Evolutionary conservation across 1,284 basidiomycete species (phyloP).

Genomic region (Ganoderma boninense): DNA sequence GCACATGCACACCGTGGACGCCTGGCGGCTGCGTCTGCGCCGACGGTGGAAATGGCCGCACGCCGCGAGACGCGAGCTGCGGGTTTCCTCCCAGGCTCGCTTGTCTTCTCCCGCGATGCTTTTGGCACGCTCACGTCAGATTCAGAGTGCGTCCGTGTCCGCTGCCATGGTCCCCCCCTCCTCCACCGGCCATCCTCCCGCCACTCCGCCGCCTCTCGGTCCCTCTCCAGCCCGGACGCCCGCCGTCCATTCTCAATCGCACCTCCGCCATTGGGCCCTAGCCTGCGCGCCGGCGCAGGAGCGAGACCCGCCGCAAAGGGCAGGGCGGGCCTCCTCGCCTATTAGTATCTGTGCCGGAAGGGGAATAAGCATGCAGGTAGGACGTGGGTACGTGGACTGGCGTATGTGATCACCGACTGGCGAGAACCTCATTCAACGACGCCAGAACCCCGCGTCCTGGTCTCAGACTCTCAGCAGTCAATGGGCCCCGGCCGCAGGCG

Average conservation of each 20-base stretch:
- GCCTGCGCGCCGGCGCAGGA: neutral
- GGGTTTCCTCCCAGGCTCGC: constrained; percentile 29
- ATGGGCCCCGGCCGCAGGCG: neutral
- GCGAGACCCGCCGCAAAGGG: neutral
- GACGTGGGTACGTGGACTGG: constrained; percentile 39
- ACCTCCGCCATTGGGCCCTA: neutral
- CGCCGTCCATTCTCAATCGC: neutral
- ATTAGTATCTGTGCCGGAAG: constrained; percentile 34
- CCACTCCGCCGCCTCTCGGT: neutral
- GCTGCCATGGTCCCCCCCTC: neutral
- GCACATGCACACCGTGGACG: constrained; percentile 2
- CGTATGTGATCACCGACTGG: constrained; percentile 34
- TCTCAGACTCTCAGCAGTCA: neutral
- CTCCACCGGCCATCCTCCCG: neutral
- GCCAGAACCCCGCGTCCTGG: constrained; percentile 5
- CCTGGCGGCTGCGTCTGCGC: neutral
- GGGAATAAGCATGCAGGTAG: constrained; percentile 43
- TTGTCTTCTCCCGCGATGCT: constrained; percentile 47
- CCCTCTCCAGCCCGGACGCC: neutral
- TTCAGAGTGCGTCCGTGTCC: constrained; percentile 8
- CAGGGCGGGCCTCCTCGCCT: constrained; percentile 14
- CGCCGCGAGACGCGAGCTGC: constrained; percentile 9
- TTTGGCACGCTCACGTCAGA: constrained; percentile 35
- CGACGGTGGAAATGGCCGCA: constrained; percentile 1
- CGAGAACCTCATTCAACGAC: constrained; percentile 10